Base-by-base conservation (phyloP, 306 rosid species). In the Erythrophleum fordii region DNA sequence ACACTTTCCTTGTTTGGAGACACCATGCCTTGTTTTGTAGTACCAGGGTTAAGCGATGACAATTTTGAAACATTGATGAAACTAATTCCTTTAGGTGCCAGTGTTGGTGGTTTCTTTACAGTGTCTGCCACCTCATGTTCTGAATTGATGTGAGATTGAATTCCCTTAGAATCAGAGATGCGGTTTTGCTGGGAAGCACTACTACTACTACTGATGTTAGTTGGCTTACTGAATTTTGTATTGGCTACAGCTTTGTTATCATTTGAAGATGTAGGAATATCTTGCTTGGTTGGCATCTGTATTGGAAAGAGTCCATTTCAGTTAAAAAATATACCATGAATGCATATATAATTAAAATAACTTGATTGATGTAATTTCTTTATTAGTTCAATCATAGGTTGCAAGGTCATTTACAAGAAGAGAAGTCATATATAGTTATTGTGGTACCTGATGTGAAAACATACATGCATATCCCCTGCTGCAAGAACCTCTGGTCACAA, bases 391-490 rank as follows among this genome's bases (percentile, higher is more conserved):
- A 53, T 58, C 35, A 58, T 14, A 62, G 29, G 28, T 14, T 18
- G 69, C 26, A 26, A 55, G 9, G 13, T 34, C 75, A 79, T 64
- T 70, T 55, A 64, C 58, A 61, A 51, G 35, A 68, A 59, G 74
- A 23, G 28, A 52, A 68, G 78, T 37, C 1, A 49, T 75, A 42
- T 49, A 67, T 58, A 61, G 66, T 44, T 69, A 55, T 70, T 79
- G 66, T 67, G 37, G 66, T 90, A 95, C 99, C 97, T 92, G 78
- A 88, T 95, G 98, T 25, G 97, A 90, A 82, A 91, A 91, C 88
- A 92, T 12, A 79, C 99, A 92, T 66, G 85, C 64, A 69, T 61
- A 80, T 41, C 95, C 97, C 89, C 95, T 91, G 83, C 25, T 22
- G 87, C 99, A 95, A 78, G 62, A 89, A 71, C 99, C 97, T 35